A percentile compares a stretch with the other conserved stretches of the same genome.
phyloP scores from a whole-genome alignment of 176 grass and related monocot genomes.

The Triticum timopheevii region DNA sequence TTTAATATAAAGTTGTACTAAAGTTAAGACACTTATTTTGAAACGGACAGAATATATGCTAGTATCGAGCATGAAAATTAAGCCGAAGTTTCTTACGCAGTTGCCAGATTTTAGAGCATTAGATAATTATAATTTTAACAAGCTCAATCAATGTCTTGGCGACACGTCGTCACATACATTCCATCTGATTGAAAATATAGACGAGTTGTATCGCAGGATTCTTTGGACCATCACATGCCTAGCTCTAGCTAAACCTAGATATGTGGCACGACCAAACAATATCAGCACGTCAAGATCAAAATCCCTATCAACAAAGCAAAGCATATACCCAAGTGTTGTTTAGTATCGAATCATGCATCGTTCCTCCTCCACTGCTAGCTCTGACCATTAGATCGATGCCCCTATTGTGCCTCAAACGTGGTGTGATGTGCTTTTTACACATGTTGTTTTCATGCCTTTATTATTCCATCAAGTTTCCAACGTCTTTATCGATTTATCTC shows the following conservation, averaged over 20 bases:
- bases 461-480: not conserved
- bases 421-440: not conserved
- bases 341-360: not conserved
- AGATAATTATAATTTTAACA: not conserved
- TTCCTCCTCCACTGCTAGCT: not conserved
- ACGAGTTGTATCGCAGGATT: not conserved
- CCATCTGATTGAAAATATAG: not conserved
- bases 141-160: not conserved
- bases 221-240: not conserved
- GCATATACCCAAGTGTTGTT: not conserved
- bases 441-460: not conserved
- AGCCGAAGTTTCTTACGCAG: no score
- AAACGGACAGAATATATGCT: no score
- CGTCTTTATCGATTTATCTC: not conserved
- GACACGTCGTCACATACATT: not conserved
- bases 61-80: no score
- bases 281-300: not conserved
- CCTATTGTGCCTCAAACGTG: not conserved
- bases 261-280: not conserved
- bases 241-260: not conserved
- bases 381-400: not conserved
- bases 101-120: no score
- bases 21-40: no score
- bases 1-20: no score
- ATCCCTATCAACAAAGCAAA: not conserved